These are phyloP conservation scores for Arthrinium puccinioides DNA, from an alignment of 2,329 filamentous ascomycete genomes.

Conservation along the genomic window DNA sequence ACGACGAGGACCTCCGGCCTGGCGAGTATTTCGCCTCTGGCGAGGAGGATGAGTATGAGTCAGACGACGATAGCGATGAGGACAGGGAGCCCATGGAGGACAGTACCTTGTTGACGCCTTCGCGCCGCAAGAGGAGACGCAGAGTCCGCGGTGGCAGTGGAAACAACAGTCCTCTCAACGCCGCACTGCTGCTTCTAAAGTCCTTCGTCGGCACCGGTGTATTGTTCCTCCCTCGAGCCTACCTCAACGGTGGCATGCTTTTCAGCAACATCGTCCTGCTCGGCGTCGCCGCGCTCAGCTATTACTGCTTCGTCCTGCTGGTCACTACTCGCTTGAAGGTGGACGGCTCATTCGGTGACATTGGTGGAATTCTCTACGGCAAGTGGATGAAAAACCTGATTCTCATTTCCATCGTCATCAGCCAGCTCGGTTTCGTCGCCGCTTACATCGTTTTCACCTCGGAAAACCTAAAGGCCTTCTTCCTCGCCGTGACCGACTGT, in stretches of 20 bases:
- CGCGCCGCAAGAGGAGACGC: slow-evolving; percentile 65
- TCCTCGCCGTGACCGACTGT: slow-evolving; percentile 85
- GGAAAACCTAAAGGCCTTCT: slow-evolving; percentile 91
- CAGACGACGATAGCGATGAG: slow-evolving; percentile 50
- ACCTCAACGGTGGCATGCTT: slow-evolving; percentile 93
- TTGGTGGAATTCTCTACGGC: slow-evolving; percentile 87
- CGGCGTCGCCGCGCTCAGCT: slow-evolving; percentile 76
- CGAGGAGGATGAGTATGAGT: slow-evolving; percentile 55
- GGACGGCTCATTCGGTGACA: slow-evolving; percentile 94
- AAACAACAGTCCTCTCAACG: slow-evolving; percentile 71
- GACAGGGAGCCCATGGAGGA: slow-evolving; percentile 79
- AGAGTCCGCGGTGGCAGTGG: slow-evolving; percentile 68
- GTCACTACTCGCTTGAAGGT: slow-evolving; percentile 80
- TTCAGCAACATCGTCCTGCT: slow-evolving; percentile 93
- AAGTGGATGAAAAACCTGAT: slow-evolving; percentile 85
- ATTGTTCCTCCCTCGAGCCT: slow-evolving; percentile 85
- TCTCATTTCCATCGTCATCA: slow-evolving; percentile 85
- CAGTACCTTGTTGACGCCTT: slow-evolving; percentile 74
- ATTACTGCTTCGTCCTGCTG: slow-evolving; percentile 94
- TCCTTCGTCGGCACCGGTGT: slow-evolving; percentile 97
- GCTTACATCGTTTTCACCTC: slow-evolving; percentile 97
- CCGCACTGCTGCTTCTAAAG: slow-evolving; percentile 82
- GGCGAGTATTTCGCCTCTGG: slow-evolving; percentile 90
- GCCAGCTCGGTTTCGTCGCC: slow-evolving; percentile 89
- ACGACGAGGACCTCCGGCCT: slow-evolving; percentile 79